These are phyloP conservation scores for Suillus americanus DNA, from an alignment of 768 basidiomycete species.

Conservation along the genomic window DNA sequence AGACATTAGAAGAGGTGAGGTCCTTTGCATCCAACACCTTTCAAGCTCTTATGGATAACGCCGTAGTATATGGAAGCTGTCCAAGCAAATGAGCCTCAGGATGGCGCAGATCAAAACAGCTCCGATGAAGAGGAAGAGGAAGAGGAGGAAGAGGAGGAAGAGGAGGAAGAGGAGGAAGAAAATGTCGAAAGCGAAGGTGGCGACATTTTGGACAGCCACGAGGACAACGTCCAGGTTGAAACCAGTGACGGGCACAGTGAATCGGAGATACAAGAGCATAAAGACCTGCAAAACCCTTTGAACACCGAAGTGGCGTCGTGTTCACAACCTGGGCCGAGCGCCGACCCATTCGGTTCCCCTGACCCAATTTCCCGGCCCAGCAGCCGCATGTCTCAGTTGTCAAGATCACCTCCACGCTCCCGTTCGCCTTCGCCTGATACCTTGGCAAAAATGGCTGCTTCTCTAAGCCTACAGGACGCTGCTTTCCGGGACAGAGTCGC, in stretches of 20 bases:
- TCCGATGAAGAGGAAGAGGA: conserved; percentile 33
- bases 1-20: conserved; percentile 79
- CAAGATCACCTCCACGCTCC: conserved; percentile 54
- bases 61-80: conserved; percentile 68
- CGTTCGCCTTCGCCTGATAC: conserved; percentile 45
- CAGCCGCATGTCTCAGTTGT: conserved; percentile 41
- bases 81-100: conserved; percentile 34
- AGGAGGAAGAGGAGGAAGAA: conserved; percentile 27
- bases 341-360: background rate
- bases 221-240: conserved; percentile 18
- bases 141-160: conserved; percentile 24
- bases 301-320: conserved; percentile 9
- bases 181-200: conserved; percentile 31
- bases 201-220: conserved; percentile 21
- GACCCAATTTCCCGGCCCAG: conserved; percentile 26
- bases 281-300: conserved; percentile 1
- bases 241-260: conserved; percentile 22
- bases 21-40: conserved; percentile 18
- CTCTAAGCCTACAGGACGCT: conserved; percentile 32
- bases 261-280: background rate
- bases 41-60: conserved; percentile 21
- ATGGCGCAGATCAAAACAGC: conserved; percentile 27
- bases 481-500: conserved; percentile 62
- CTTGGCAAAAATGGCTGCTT: conserved; percentile 42
- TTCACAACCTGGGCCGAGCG: conserved; percentile 11